A percentile compares a stretch with the other conserved stretches of the same genome.
phyloP scores from a whole-genome alignment of 306 rosid genomes.

The Rubus parviflorus region DNA sequence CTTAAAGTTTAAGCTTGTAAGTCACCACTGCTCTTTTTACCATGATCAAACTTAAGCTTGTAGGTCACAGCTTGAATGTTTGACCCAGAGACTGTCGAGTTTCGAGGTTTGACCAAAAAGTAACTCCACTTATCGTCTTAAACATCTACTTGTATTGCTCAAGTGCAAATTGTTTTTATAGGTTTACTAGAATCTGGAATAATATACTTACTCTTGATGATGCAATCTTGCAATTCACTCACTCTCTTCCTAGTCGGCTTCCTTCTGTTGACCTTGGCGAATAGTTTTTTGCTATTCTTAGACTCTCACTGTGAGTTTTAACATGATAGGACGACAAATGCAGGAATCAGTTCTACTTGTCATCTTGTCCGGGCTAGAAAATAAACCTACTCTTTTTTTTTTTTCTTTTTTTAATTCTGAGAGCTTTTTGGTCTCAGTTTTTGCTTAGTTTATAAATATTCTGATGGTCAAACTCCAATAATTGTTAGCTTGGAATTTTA shows the following conservation, averaged over 20 bases:
- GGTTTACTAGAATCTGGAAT: background rate
- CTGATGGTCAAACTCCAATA: background rate
- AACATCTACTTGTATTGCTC: background rate
- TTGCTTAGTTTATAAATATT: background rate
- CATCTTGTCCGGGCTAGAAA: background rate
- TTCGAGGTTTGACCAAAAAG: background rate
- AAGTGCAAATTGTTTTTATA: background rate
- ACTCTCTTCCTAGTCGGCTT: background rate
- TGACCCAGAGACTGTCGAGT: background rate
- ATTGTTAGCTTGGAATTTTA: background rate
- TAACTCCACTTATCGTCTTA: background rate
- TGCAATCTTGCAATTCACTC: constrained; percentile 8
- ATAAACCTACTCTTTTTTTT: background rate
- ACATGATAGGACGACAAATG: background rate
- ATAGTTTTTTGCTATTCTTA: background rate
- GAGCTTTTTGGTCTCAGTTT: background rate
- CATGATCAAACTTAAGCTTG: background rate
- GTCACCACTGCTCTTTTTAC: background rate
- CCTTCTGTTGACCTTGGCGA: background rate
- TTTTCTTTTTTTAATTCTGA: background rate
- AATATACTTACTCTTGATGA: background rate
- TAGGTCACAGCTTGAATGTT: background rate
- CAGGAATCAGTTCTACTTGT: background rate
- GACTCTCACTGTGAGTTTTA: background rate
- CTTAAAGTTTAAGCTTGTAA: constrained; percentile 6